Evolutionary conservation across 768 basidiomycete species (phyloP).

Genomic region (Pholiota conissans): DNA sequence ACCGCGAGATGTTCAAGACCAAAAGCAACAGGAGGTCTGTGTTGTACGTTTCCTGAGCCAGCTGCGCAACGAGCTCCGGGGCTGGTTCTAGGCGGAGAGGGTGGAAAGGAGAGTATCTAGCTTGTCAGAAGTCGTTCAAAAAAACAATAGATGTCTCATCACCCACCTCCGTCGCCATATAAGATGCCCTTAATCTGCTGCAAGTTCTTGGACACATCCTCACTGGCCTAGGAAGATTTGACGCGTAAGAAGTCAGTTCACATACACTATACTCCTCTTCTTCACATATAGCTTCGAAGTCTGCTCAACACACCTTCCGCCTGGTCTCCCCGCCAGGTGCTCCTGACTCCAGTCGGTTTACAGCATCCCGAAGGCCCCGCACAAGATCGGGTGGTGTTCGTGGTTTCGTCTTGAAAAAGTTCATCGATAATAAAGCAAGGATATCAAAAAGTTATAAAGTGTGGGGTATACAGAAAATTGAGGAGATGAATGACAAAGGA

Average conservation of each 20-base stretch:
- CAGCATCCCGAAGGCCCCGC: conserved; percentile 74
- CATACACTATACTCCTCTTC: neutral
- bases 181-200: conserved; percentile 89
- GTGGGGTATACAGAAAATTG: conserved; percentile 6
- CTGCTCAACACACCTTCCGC: conserved; percentile 73
- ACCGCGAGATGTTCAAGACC: conserved; percentile 77
- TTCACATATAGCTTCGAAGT: conserved; percentile 2
- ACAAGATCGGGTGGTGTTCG: conserved; percentile 89
- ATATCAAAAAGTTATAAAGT: neutral
- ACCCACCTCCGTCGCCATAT: conserved; percentile 83
- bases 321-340: conserved; percentile 75
- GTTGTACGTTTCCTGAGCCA: conserved; percentile 94
- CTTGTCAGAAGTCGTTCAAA: neutral
- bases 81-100: conserved; percentile 53
- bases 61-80: conserved; percentile 89
- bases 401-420: conserved; percentile 93
- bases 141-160: neutral
- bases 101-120: neutral
- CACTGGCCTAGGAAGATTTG: conserved; percentile 60
- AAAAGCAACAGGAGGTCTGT: conserved; percentile 83
- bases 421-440: conserved; percentile 49
- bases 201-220: conserved; percentile 87
- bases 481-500: conserved; percentile 6
- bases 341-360: conserved; percentile 72
- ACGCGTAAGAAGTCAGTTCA: neutral